Conservation (phyloP, 805 yeast genomes). For the Saccharomycopsis sp. region DNA sequence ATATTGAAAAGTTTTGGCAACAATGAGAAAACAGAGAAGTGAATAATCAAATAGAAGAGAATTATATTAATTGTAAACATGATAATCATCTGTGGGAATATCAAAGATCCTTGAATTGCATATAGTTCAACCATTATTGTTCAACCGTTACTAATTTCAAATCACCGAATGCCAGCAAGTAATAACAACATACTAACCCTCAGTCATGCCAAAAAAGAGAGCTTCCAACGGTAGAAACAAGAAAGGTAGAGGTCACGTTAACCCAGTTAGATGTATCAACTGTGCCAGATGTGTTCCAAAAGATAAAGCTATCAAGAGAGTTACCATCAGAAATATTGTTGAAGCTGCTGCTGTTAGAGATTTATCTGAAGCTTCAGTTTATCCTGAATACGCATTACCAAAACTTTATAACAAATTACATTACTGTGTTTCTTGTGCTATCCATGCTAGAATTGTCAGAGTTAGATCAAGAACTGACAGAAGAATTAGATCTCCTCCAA, state of each 20-base stretch:
- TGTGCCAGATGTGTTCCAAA: slow-evolving; percentile 99
- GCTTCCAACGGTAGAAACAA: slow-evolving; percentile 99
- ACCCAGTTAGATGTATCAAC: slow-evolving; percentile 99
- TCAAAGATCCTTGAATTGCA: not conserved
- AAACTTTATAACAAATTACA: slow-evolving; percentile 99
- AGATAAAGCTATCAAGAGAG: slow-evolving; percentile 99
- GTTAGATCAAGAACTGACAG: slow-evolving; percentile 99
- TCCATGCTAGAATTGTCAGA: slow-evolving; percentile 99
- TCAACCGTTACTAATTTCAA: no score
- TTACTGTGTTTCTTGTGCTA: slow-evolving; percentile 99
- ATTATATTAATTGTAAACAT: no score
- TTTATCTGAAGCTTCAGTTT: slow-evolving; percentile 98
- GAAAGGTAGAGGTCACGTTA: slow-evolving; percentile 99
- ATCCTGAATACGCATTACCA: slow-evolving; percentile 98
- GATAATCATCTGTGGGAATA: no score
- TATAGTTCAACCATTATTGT: not conserved
- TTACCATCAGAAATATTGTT: slow-evolving; percentile 99
- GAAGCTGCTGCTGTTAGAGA: slow-evolving; percentile 99
- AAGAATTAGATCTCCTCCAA: slow-evolving; percentile 98
- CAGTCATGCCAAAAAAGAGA: slow-evolving; percentile 99
- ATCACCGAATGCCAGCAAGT: not conserved
- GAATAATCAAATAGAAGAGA: not conserved
- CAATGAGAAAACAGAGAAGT: not conserved
- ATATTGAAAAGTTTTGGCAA: no score
- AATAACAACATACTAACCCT: not conserved